Conservation (phyloP, 1,284 basidiomycete genomes). For the Malassezia caprae region DNA sequence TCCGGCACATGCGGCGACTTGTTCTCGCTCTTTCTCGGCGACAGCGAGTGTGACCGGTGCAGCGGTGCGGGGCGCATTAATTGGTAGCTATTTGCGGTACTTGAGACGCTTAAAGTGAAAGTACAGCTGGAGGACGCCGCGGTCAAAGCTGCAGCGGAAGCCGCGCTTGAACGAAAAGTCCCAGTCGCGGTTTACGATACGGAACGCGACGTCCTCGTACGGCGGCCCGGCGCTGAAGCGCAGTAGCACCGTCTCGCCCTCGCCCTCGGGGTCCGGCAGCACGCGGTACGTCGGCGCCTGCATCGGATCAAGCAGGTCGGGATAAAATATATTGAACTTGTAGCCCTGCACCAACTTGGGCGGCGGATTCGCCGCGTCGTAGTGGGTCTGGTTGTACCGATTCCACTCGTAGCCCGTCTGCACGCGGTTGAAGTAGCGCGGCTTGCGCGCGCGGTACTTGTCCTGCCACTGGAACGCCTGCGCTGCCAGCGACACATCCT, state of each 20-base stretch:
- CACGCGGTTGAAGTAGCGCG: constrained; percentile 95
- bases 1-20: neutral
- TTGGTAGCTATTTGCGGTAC: constrained; percentile 33
- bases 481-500: constrained; percentile 64
- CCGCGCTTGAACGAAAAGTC: constrained; percentile 83
- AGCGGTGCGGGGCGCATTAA: constrained; percentile 15
- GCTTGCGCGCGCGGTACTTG: constrained; percentile 95
- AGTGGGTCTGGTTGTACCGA: constrained; percentile 55
- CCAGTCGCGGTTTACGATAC: constrained; percentile 95
- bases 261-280: constrained; percentile 46
- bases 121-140: constrained; percentile 52
- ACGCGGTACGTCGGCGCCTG: constrained; percentile 92
- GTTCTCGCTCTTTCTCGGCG: neutral
- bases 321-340: constrained; percentile 93
- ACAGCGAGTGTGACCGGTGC: constrained; percentile 13
- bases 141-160: constrained; percentile 55
- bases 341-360: constrained; percentile 59
- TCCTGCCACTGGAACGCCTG: constrained; percentile 92
- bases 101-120: constrained; percentile 44
- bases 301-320: constrained; percentile 89
- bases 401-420: constrained; percentile 99
- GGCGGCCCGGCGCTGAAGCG: constrained; percentile 94
- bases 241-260: constrained; percentile 84
- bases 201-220: constrained; percentile 96
- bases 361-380: constrained; percentile 45